A percentile compares a stretch with the other conserved stretches of the same genome.
Evolutionary conservation across 257 asterid genomes (phyloP).

Genomic region (Anisodus tanguticus): DNA sequence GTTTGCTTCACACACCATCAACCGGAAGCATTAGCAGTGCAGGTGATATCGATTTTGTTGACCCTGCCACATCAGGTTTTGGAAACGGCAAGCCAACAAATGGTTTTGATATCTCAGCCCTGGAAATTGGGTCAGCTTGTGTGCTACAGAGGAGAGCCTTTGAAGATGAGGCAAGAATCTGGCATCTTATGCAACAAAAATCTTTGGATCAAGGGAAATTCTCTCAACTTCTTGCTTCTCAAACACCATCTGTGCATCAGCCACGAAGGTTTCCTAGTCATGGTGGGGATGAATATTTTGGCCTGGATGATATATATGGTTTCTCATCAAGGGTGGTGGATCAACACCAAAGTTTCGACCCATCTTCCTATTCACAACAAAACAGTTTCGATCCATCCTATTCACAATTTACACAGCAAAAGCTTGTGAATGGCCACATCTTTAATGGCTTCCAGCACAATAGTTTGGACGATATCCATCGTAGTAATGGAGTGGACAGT

Average conservation of each 20-base stretch:
- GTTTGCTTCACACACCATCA: constrained; percentile 48
- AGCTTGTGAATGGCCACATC: constrained; percentile 41
- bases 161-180: constrained; percentile 64
- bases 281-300: constrained; percentile 43
- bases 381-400: constrained; percentile 48
- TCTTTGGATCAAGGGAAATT: constrained; percentile 44
- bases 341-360: constrained; percentile 47
- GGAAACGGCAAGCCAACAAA: constrained; percentile 51
- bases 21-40: constrained; percentile 47
- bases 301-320: constrained; percentile 46
- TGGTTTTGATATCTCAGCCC: constrained; percentile 31
- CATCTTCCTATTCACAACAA: constrained; percentile 51
- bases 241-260: constrained; percentile 47
- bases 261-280: constrained; percentile 43
- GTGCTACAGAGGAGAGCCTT: constrained; percentile 41
- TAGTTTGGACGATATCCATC: constrained; percentile 50
- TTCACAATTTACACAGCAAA: constrained; percentile 54
- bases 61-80: constrained; percentile 53
- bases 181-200: constrained; percentile 75
- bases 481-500: constrained; percentile 49
- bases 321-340: constrained; percentile 55
- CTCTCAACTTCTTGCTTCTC: constrained; percentile 58
- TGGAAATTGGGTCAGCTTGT: constrained; percentile 34
- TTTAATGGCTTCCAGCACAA: constrained; percentile 51
- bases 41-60: constrained; percentile 50